Conservation (phyloP, 1,284 basidiomycete genomes). For the Stygiomarasmius scandens region DNA sequence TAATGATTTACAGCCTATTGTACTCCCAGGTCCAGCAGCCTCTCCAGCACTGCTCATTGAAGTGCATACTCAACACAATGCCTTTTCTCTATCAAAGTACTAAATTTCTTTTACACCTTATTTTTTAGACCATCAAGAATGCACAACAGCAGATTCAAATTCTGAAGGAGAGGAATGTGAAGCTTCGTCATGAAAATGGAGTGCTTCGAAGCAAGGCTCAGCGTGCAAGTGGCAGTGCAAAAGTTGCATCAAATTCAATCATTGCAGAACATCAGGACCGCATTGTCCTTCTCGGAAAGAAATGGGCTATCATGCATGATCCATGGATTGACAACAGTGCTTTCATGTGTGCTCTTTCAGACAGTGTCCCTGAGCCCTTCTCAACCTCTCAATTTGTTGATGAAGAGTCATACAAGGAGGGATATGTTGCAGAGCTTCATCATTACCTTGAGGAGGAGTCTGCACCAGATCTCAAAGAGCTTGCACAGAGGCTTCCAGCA, state of each 20-base stretch:
- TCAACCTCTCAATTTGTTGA: not conserved
- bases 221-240: too few species aligned
- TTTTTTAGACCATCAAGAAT: too few species aligned
- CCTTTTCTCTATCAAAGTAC: not conserved
- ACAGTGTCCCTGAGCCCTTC: not conserved
- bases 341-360: not conserved
- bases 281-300: not conserved
- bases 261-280: not conserved
- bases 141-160: too few species aligned
- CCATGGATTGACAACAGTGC: not conserved
- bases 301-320: not conserved
- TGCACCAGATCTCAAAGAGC: not conserved
- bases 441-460: not conserved
- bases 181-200: too few species aligned
- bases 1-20: too few species aligned
- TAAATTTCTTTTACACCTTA: not conserved
- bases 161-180: too few species aligned
- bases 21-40: too few species aligned
- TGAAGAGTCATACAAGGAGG: not conserved
- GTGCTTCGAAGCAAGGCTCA: too few species aligned
- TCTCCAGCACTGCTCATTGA: too few species aligned
- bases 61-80: too few species aligned
- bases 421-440: not conserved
- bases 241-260: too few species aligned
- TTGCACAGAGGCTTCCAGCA: not conserved